Percentiles rank a stretch among this genome's conserved stretches.
Evolutionary conservation across 192 early-diverging fungal genomes (phyloP).

Genomic region (Entomortierella lignicola): DNA sequence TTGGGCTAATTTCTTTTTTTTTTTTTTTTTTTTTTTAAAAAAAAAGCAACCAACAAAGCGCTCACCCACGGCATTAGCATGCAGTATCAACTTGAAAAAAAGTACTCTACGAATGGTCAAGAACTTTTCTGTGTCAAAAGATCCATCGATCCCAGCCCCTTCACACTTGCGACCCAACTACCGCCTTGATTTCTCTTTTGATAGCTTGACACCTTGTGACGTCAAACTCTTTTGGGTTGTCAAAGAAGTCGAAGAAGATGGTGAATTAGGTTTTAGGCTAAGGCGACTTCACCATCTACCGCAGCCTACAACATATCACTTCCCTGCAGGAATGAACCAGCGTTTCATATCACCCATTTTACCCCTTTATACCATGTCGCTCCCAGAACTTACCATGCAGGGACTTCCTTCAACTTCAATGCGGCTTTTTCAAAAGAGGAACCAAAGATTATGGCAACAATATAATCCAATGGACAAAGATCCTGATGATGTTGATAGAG

Average conservation of each 20-base stretch:
- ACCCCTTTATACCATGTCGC: slow-evolving; percentile 52
- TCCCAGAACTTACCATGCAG: slow-evolving; percentile 52
- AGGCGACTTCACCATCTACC: slow-evolving; percentile 43
- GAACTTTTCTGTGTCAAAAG: slow-evolving; percentile 41
- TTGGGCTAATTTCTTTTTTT: not conserved
- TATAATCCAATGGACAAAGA: not conserved
- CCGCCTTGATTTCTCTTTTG: slow-evolving; percentile 45
- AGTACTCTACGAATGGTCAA: slow-evolving; percentile 43
- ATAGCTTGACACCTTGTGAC: slow-evolving; percentile 45
- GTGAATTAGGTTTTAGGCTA: slow-evolving; percentile 34
- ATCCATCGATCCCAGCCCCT: slow-evolving; percentile 28
- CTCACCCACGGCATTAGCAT: slow-evolving; percentile 47
- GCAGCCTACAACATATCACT: slow-evolving; percentile 48
- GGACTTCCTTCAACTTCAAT: slow-evolving; percentile 46
- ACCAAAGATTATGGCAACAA: slow-evolving; percentile 35
- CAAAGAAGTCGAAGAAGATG: slow-evolving; percentile 48
- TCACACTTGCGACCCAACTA: slow-evolving; percentile 45
- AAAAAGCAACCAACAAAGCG: slow-evolving; percentile 51
- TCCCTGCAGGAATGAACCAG: slow-evolving; percentile 53
- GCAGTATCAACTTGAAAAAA: slow-evolving; percentile 49
- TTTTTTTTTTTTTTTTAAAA: not conserved
- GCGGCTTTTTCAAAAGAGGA: slow-evolving; percentile 43
- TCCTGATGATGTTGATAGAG: not conserved
- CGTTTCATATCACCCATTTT: slow-evolving; percentile 47
- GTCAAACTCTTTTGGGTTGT: slow-evolving; percentile 50